phyloP scores from a whole-genome alignment of 306 rosid species.

The Cicer yamashitae region DNA sequence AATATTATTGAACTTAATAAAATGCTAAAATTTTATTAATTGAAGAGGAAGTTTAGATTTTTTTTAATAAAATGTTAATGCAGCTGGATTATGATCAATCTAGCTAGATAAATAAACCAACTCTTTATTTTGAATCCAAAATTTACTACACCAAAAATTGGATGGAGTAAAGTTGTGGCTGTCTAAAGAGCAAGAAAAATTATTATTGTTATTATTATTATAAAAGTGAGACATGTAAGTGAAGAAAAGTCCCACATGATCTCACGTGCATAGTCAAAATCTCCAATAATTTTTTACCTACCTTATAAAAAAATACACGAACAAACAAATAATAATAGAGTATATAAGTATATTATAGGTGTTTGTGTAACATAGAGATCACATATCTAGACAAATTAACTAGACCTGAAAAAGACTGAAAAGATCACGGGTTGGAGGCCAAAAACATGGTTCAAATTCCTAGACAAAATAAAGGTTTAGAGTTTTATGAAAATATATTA shows the following conservation, averaged over 20 bases:
- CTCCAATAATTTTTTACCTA: neutral
- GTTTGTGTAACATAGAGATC: constrained; percentile 9
- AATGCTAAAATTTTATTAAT: too few species aligned
- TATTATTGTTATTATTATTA: neutral
- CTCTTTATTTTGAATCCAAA: too few species aligned
- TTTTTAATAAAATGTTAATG: neutral
- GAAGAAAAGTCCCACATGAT: constrained; percentile 38
- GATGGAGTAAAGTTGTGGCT: too few species aligned
- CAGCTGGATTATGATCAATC: neutral
- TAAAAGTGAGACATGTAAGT: neutral
- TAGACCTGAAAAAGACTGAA: constrained; percentile 46
- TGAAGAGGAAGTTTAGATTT: neutral
- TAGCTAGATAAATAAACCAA: too few species aligned
- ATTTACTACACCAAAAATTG: too few species aligned
- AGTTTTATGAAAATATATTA: constrained; percentile 36
- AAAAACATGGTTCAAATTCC: constrained; percentile 53
- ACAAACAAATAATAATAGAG: neutral
- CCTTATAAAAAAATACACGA: neutral
- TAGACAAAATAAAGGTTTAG: constrained; percentile 44
- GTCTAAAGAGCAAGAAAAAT: too few species aligned
- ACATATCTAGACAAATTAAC: constrained; percentile 32
- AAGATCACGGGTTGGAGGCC: constrained; percentile 60
- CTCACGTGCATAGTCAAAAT: constrained; percentile 44
- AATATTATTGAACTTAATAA: too few species aligned
- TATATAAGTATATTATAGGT: neutral